Conservation (phyloP, 78 protist genomes). For the Polysphondylium violaceum region DNA sequence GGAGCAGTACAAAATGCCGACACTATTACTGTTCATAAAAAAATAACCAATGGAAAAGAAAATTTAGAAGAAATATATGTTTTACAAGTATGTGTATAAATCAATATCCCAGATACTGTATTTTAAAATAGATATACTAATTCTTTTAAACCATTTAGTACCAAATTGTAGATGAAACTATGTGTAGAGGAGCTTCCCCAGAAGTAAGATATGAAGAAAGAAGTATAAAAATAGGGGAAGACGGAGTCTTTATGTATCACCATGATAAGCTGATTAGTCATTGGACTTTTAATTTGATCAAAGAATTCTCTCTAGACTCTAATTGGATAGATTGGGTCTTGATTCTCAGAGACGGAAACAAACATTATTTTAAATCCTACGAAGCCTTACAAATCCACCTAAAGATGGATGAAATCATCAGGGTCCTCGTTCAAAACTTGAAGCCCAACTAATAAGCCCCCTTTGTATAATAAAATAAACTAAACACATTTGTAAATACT, state of each 20-base stretch:
- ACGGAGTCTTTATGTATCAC: slow-evolving; percentile 31
- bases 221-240: slow-evolving; percentile 13
- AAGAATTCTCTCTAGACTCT: slow-evolving; percentile 23
- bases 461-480: neutral
- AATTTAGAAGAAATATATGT: slow-evolving; percentile 17
- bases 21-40: neutral
- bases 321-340: slow-evolving; percentile 68
- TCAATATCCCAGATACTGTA: neutral
- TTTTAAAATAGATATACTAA: neutral
- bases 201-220: slow-evolving; percentile 10
- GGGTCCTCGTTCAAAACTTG: no score
- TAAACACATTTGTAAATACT: neutral
- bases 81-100: neutral
- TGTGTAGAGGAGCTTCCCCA: slow-evolving; percentile 30
- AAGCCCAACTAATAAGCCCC: neutral
- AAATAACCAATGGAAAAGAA: neutral
- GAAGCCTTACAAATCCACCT: slow-evolving; percentile 30
- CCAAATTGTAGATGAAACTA: slow-evolving; percentile 3
- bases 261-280: neutral
- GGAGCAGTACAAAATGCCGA: neutral
- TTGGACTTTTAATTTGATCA: neutral
- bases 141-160: neutral
- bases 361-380: slow-evolving; percentile 29
- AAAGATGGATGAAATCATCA: slow-evolving; percentile 35
- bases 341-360: slow-evolving; percentile 22